Base-by-base conservation (phyloP, 345 rosid species). In the Populus davidiana region DNA sequence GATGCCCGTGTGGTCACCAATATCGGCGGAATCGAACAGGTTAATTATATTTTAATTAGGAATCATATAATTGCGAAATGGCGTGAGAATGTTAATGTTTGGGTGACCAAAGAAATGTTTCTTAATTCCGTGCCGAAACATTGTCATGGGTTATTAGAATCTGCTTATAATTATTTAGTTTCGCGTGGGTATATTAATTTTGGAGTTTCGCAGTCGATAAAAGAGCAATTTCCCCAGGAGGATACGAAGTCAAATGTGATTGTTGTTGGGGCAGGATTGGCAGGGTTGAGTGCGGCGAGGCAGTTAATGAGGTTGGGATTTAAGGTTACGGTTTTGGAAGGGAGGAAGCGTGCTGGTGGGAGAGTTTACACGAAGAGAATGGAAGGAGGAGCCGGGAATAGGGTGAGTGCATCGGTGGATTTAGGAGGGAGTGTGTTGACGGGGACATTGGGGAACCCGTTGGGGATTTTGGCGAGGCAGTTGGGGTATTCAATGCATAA, bases 341-440 rank as follows among this genome's bases (percentile, higher is more conserved):
- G 97, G n/a, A 96, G 99, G 88, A 96, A 96, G 77, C 88, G 99
- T n/a, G 90, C 98, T 0, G 98, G 99, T 17, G 99, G 99, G 33
- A 84, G 98, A 71, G 99, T 96, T 83, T 96, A 96, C 79, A 93
- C 98, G 0, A 96, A 90, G 81, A 96, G 89, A 85, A 91, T 96
- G 99, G 99, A 93, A 80, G 94, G 94, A 17, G 96, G 89, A 63
- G 82, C 75, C 21, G 82, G 71, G 41, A 89, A 81, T 73, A 89
- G 87, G 72, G 80, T 90, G 74, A 78, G 86, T 67, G 99, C 98
- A 41, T 89, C 87, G 7, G 99, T 97, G 17, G 99, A 96, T 92
- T 89, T 96, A 77, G 99, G 99, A 33, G 99, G 99, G 65, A 96
- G 97, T 84, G 94, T 93, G 49, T 87, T 96, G 85, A 96, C 98